These are phyloP conservation scores for Botryosphaeria dothidea DNA, from an alignment of 2,329 filamentous ascomycete genomes.

Conservation along the genomic window DNA sequence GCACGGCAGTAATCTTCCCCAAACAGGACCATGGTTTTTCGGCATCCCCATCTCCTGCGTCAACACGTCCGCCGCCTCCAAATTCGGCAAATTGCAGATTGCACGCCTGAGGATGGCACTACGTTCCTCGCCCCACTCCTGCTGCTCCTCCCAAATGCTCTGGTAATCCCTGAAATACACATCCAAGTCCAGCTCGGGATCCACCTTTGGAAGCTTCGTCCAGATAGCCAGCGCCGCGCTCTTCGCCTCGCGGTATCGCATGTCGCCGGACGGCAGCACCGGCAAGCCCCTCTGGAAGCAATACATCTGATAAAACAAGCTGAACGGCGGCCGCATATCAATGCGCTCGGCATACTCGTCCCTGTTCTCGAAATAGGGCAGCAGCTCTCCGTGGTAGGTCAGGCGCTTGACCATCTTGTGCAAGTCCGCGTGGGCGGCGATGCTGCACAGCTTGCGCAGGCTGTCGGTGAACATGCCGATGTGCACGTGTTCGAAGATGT, in stretches of 20 bases:
- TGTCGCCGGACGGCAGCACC: conserved; percentile 1
- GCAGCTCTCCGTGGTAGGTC: conserved; percentile 29
- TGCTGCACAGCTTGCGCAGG: conserved; percentile 23
- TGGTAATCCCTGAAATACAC: background rate
- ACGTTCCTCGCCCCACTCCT: conserved; percentile 7
- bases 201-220: background rate
- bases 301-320: conserved; percentile 20
- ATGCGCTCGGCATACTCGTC: conserved; percentile 17
- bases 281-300: conserved; percentile 20
- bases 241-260: background rate
- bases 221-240: background rate
- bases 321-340: conserved; percentile 17
- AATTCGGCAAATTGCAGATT: conserved; percentile 12
- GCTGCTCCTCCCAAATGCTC: conserved; percentile 13
- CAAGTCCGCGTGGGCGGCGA: conserved; percentile 24
- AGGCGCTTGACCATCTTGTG: conserved; percentile 28
- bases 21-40: conserved; percentile 13
- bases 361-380: conserved; percentile 23
- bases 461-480: conserved; percentile 26
- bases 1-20: background rate
- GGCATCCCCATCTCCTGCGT: background rate
- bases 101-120: background rate
- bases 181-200: conserved; percentile 3
- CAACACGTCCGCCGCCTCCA: background rate
- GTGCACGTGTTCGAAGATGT: conserved; percentile 27